phyloP scores from a whole-genome alignment of 2,329 filamentous ascomycete species.

The Ilyonectria destructans region DNA sequence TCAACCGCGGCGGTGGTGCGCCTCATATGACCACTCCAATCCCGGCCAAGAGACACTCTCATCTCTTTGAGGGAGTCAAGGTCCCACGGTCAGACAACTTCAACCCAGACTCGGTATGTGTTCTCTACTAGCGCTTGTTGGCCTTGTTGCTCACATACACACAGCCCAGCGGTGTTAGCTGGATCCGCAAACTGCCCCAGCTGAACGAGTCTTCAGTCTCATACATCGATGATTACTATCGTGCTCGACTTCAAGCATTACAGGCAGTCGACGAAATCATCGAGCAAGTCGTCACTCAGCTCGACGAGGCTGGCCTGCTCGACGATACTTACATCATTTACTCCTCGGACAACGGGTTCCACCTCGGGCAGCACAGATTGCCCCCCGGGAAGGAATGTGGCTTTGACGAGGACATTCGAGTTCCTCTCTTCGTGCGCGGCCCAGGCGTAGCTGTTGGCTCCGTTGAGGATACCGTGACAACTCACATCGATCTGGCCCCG shows the following conservation, averaged over 20 bases:
- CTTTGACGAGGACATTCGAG: constrained; percentile 73
- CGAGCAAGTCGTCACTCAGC: constrained; percentile 60
- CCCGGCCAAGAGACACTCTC: constrained; percentile 72
- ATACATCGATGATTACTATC: constrained; percentile 68
- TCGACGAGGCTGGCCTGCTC: constrained; percentile 70
- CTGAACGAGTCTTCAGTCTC: constrained; percentile 60
- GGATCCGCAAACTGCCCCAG: constrained; percentile 61
- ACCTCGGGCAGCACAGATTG: constrained; percentile 73
- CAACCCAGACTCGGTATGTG: constrained; percentile 72
- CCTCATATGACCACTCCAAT: constrained; percentile 60
- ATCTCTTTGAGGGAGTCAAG: constrained; percentile 73
- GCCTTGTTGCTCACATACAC: constrained; percentile 6
- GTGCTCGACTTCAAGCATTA: constrained; percentile 66
- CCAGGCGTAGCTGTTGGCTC: constrained; percentile 64
- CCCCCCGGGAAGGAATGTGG: constrained; percentile 72
- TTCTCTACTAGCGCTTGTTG: background rate
- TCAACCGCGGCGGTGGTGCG: constrained; percentile 17
- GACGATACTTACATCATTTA: constrained; percentile 75
- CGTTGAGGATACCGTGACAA: constrained; percentile 65
- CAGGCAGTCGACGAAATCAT: constrained; percentile 72
- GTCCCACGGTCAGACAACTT: constrained; percentile 77
- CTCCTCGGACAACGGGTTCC: constrained; percentile 74
- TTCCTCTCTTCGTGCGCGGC: constrained; percentile 71
- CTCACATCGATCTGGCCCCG: constrained; percentile 76
- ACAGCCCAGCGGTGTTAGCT: constrained; percentile 59